phyloP scores from a whole-genome alignment of 768 basidiomycete genomes.

The Tephrocybe rancida region DNA sequence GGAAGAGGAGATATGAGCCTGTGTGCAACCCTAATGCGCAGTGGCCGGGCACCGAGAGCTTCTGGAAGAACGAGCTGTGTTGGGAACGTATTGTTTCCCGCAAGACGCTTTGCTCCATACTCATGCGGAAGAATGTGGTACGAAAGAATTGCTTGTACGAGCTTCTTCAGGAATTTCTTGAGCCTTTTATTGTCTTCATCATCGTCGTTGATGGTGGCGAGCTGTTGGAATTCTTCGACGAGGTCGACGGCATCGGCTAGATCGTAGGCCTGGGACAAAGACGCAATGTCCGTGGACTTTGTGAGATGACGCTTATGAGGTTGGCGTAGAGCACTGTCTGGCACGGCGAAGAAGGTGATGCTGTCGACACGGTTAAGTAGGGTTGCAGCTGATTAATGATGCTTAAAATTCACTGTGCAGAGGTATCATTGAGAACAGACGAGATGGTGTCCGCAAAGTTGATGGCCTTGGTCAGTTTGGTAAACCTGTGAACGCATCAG shows the following conservation, averaged over 20 bases:
- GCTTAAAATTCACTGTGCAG: conserved; percentile 10
- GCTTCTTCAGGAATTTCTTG: conserved; percentile 57
- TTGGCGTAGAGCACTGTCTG: conserved; percentile 42
- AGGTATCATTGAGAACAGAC: conserved; percentile 18
- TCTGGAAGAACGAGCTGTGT: conserved; percentile 45
- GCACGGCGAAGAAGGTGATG: conserved; percentile 57
- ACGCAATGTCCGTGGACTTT: conserved; percentile 7
- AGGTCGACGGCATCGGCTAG: conserved; percentile 27
- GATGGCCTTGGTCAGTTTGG: conserved; percentile 26
- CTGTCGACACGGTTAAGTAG: conserved; percentile 29
- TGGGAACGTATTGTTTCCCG: conserved; percentile 55
- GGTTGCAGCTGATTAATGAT: background rate
- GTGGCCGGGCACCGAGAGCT: conserved; percentile 44
- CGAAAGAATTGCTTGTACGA: conserved; percentile 53
- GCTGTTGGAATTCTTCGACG: conserved; percentile 33
- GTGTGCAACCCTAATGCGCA: conserved; percentile 44
- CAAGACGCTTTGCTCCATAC: conserved; percentile 39
- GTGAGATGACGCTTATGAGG: conserved; percentile 18
- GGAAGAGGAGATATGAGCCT: conserved; percentile 33
- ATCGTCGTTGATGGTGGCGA: conserved; percentile 37
- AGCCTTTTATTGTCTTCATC: conserved; percentile 45
- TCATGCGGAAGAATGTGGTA: conserved; percentile 57
- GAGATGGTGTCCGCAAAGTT: conserved; percentile 23
- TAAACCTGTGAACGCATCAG: conserved; percentile 15
- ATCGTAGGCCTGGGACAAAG: conserved; percentile 12